A percentile compares a stretch with the other conserved stretches of the same genome.
phyloP scores from a whole-genome alignment of 2,329 filamentous ascomycete genomes.

The Nigrospora sphaerica region DNA sequence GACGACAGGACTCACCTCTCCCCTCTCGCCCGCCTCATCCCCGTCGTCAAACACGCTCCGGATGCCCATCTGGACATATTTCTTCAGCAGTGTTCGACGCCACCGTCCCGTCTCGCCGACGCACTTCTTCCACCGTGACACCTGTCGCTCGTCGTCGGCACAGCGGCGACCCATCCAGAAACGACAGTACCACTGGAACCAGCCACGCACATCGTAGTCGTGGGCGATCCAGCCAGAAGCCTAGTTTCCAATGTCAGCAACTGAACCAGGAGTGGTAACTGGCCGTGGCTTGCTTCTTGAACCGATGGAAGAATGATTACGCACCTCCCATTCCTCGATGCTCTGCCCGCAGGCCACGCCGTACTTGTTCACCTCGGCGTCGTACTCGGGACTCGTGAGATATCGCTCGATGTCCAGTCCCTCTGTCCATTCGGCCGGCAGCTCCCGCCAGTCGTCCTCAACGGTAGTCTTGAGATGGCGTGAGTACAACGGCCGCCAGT shows the following conservation, averaged over 20 bases:
- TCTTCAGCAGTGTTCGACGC: constrained; percentile 42
- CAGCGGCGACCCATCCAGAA: constrained; percentile 44
- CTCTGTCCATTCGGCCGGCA: constrained; percentile 34
- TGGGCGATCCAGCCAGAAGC: constrained; percentile 46
- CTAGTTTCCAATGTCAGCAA: no score
- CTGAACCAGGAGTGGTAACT: no score
- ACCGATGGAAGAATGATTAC: no score
- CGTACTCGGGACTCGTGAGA: constrained; percentile 32
- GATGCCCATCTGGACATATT: constrained; percentile 35
- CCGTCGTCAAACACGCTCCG: constrained; percentile 36
- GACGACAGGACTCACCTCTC: constrained; percentile 45
- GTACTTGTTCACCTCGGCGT: constrained; percentile 44
- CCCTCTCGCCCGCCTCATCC: constrained; percentile 24
- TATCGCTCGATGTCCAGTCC: constrained; percentile 29
- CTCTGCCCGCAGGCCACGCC: constrained; percentile 43
- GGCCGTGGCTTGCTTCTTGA: no score
- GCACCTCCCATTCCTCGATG: constrained; percentile 46
- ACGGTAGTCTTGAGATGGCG: constrained; percentile 31
- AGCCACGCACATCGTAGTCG: constrained; percentile 43
- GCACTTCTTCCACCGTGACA: constrained; percentile 43
- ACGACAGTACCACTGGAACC: constrained; percentile 50
- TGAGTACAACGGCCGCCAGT: constrained; percentile 41
- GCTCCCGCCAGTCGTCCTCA: constrained; percentile 36
- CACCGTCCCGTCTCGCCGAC: constrained; percentile 44
- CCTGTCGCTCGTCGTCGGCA: constrained; percentile 43